Conservation (phyloP, 2,329 filamentous ascomycete species). For the Tolypocladium capitatum region DNA sequence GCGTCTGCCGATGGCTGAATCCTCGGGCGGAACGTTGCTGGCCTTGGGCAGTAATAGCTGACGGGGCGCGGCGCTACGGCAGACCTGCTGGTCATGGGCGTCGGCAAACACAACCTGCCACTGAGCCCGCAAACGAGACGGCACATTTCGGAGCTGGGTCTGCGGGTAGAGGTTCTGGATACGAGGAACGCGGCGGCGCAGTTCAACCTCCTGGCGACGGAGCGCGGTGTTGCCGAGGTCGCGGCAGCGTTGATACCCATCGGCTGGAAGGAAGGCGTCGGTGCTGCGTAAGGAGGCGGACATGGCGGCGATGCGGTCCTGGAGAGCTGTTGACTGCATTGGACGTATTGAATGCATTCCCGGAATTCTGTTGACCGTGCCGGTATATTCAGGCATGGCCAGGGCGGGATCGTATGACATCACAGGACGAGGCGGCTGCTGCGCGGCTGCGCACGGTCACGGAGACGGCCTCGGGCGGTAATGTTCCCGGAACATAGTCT, state of each 20-base stretch:
- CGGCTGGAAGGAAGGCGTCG: conserved; percentile 58
- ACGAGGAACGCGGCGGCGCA: conserved; percentile 89
- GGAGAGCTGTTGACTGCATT: not conserved
- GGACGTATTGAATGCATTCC: too few relatives aligned
- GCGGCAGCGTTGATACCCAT: conserved; percentile 80
- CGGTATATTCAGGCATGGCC: not conserved
- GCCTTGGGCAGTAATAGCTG: not conserved
- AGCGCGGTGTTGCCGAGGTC: conserved; percentile 72
- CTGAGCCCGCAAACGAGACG: conserved; percentile 62
- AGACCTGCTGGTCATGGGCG: conserved; percentile 84
- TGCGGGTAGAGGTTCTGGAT: conserved; percentile 79
- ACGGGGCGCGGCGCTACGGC: not conserved
- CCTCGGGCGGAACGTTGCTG: not conserved
- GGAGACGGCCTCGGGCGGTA: too few relatives aligned
- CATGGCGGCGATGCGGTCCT: not conserved
- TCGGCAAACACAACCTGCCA: conserved; percentile 63
- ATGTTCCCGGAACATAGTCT: too few relatives aligned
- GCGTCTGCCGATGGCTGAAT: not conserved
- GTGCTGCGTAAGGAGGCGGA: conserved; percentile 16
- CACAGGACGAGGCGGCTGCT: too few relatives aligned
- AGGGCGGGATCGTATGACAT: not conserved
- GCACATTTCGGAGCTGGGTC: conserved; percentile 63
- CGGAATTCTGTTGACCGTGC: too few relatives aligned
- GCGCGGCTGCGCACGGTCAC: too few relatives aligned
- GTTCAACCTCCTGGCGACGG: conserved; percentile 90